Evolutionary conservation across 768 basidiomycete genomes (phyloP).

Genomic region (Pleurotus tuoliensis): DNA sequence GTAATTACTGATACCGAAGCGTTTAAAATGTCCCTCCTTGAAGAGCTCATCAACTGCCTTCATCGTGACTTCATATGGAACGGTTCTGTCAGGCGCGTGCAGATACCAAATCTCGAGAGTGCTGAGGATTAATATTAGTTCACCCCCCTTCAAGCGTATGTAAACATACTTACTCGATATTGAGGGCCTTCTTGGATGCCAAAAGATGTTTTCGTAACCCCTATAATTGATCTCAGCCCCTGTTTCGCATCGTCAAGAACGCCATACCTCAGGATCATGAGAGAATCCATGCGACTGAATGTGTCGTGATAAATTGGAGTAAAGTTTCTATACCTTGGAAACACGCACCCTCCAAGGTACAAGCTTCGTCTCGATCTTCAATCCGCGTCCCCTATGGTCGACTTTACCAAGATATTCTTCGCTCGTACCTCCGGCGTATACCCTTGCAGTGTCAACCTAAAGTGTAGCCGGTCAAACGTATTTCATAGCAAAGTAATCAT

Average conservation of each 20-base stretch:
- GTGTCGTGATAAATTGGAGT: not conserved
- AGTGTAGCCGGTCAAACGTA: slow-evolving; percentile 26
- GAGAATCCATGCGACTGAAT: not conserved
- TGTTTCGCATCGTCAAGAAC: not conserved
- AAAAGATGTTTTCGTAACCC: slow-evolving; percentile 43
- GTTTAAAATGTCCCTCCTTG: slow-evolving; percentile 54
- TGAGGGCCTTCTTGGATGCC: slow-evolving; percentile 40
- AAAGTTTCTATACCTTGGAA: not conserved
- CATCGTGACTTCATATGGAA: slow-evolving; percentile 54
- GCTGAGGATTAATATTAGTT: slow-evolving; percentile 21
- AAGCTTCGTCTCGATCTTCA: slow-evolving; percentile 59
- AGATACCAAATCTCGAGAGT: slow-evolving; percentile 50
- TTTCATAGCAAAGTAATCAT: slow-evolving; percentile 18
- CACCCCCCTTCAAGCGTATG: not conserved
- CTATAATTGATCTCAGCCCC: slow-evolving; percentile 24
- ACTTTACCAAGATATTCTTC: slow-evolving; percentile 51
- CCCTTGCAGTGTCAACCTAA: slow-evolving; percentile 46
- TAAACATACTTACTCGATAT: slow-evolving; percentile 34
- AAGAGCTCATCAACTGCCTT: slow-evolving; percentile 52
- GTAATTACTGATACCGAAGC: slow-evolving; percentile 62
- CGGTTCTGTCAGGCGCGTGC: slow-evolving; percentile 56
- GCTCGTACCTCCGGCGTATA: slow-evolving; percentile 50
- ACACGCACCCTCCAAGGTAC: slow-evolving; percentile 34
- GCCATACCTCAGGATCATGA: not conserved
- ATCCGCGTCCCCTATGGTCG: slow-evolving; percentile 43